These are phyloP conservation scores for Fusarium sororula DNA, from an alignment of 2,329 filamentous ascomycete genomes.

Conservation along the genomic window DNA sequence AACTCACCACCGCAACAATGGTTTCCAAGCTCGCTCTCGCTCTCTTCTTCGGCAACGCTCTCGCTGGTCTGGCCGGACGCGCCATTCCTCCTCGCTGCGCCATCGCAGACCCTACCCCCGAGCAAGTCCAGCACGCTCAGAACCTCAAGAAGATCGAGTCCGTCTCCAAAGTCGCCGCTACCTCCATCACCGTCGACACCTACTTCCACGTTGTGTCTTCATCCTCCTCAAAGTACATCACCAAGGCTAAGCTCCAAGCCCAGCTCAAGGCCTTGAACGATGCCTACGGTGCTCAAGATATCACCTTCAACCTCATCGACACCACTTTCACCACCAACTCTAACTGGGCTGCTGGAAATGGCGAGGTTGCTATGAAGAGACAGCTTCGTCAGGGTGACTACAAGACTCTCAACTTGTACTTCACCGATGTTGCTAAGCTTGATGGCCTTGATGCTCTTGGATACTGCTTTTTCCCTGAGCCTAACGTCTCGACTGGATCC, in stretches of 20 bases:
- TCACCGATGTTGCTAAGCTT: slow-evolving; percentile 31
- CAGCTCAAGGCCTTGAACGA: slow-evolving; percentile 58
- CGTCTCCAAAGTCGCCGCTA: neutral
- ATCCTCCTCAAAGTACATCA: slow-evolving; percentile 33
- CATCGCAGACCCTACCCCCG: slow-evolving; percentile 13
- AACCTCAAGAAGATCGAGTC: slow-evolving; percentile 19
- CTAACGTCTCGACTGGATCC: slow-evolving; percentile 22
- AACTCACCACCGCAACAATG: slow-evolving; percentile 4
- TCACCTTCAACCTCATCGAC: slow-evolving; percentile 55
- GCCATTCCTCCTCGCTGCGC: slow-evolving; percentile 21
- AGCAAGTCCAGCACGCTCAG: slow-evolving; percentile 10
- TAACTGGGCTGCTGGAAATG: slow-evolving; percentile 54
- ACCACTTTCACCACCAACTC: slow-evolving; percentile 58
- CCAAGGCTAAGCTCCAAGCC: slow-evolving; percentile 21
- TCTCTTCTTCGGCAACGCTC: slow-evolving; percentile 17
- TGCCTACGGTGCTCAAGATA: slow-evolving; percentile 54
- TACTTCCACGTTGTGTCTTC: slow-evolving; percentile 41
- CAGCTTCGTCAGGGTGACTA: slow-evolving; percentile 57
- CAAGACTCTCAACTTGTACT: slow-evolving; percentile 50
- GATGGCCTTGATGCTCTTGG: slow-evolving; percentile 42
- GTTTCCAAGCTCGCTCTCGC: slow-evolving; percentile 19
- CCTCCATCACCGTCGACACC: slow-evolving; percentile 31
- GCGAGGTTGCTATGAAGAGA: slow-evolving; percentile 56
- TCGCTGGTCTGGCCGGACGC: slow-evolving; percentile 1
- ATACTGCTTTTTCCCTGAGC: slow-evolving; percentile 57